These are phyloP conservation scores for Exsudoporus floridanus DNA, from an alignment of 1,284 basidiomycete species.

Conservation along the genomic window DNA sequence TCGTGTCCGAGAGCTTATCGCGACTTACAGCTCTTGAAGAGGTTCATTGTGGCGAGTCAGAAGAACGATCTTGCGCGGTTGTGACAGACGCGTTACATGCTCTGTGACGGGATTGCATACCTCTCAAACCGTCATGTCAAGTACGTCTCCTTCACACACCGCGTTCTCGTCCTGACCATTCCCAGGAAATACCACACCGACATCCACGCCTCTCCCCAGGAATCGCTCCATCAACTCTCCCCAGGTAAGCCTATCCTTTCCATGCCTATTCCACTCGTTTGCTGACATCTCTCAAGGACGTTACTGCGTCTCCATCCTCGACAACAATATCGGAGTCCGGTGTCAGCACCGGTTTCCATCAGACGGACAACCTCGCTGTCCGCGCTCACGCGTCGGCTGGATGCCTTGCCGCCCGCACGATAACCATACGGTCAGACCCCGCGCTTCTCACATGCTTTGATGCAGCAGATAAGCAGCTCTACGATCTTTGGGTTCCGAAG, in stretches of 20 bases:
- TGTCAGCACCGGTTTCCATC: constrained; percentile 23
- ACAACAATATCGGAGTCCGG: constrained; percentile 35
- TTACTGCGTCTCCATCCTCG: constrained; percentile 32
- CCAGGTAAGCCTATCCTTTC: constrained; percentile 15
- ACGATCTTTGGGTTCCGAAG: constrained; percentile 69
- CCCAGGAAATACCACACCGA: constrained; percentile 2
- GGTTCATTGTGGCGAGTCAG: constrained; percentile 56
- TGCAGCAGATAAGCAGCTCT: constrained; percentile 66
- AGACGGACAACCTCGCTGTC: constrained; percentile 19
- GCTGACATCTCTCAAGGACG: constrained; percentile 12
- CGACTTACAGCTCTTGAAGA: constrained; percentile 78
- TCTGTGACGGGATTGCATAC: constrained; percentile 18
- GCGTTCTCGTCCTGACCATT: background rate
- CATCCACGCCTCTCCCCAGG: constrained; percentile 16
- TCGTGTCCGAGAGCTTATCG: constrained; percentile 10
- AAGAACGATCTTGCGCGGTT: constrained; percentile 14
- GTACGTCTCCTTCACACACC: background rate
- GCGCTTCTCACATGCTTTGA: constrained; percentile 70
- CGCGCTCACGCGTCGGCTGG: constrained; percentile 29
- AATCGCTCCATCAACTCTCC: constrained; percentile 10
- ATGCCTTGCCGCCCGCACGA: constrained; percentile 38
- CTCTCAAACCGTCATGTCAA: constrained; percentile 13
- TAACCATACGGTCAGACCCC: constrained; percentile 60
- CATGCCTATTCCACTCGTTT: background rate
- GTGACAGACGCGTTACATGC: constrained; percentile 34